Evolutionary conservation across 2,329 filamentous ascomycete species (phyloP), one percentile per base, ranked within the genome.

Genomic region (Aspergillus sergii): DNA sequence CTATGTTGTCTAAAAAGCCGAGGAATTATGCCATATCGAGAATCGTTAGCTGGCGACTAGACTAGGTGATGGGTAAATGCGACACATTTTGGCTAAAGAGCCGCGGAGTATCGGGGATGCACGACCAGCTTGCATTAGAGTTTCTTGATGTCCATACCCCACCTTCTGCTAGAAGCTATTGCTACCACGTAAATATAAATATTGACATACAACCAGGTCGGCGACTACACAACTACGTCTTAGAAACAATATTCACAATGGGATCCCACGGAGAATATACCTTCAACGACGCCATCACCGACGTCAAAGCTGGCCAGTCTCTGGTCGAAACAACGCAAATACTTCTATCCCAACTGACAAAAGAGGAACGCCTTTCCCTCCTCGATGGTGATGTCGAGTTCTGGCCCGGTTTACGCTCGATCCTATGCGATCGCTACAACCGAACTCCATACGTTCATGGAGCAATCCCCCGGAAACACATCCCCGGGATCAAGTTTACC

Each of bases 401-500:
- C 61, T 63, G 57, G 57, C 23, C 36, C 28, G 61, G 61, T 9
- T 12, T 53, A n/a, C 50, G 53, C 16, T 51, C 50, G 3, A 63
- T 63, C 2, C 41, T 63, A 28, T 57, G 39, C 14, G 57, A 63
- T 28, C 61, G 61, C 16, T 63, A 63, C 26, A 63, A 63, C 32
- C 60, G 55, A 23, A 53, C 32, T 2, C 55, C 60, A 5, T 62
- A 36, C 14, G 39, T 55, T 2, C 60, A 62, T 28, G 60, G 60
- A 11, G 46, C 32, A 3, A 28, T 59, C 56, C 30, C 46, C 3
- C 56, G 60, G 4, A 23, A 54, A 19, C 11, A 46, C 6, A 62
- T 62, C n/a, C 60, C 60, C 2, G 60, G 60, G 26, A 46, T 62
- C 26, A 34, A 30, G n/a, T 73, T 73, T 62, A 69, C 68, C 11